These are phyloP conservation scores for Pseudogymnoascus sp. DNA, from an alignment of 2,329 filamentous ascomycete species.

Conservation along the genomic window DNA sequence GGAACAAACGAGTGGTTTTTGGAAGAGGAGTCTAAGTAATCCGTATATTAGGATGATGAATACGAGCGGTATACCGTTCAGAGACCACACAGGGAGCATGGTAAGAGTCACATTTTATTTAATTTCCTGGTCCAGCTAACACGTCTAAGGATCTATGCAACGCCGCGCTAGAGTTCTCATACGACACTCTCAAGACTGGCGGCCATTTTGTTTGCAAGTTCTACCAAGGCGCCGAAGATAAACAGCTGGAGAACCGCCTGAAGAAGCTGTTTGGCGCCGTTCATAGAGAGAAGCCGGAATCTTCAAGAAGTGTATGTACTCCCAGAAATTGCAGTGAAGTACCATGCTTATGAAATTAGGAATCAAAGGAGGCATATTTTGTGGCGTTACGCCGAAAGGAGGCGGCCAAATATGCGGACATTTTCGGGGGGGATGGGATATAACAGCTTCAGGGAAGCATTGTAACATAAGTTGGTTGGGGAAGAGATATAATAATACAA, in stretches of 20 bases:
- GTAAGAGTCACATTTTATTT: neutral
- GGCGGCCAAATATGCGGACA: conserved; percentile 28
- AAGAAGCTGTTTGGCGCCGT: conserved; percentile 73
- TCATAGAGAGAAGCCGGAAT: conserved; percentile 80
- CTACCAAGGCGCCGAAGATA: conserved; percentile 86
- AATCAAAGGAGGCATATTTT: conserved; percentile 80
- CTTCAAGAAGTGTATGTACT: conserved; percentile 67
- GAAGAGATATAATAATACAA: neutral
- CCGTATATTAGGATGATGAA: conserved; percentile 99
- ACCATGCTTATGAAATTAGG: conserved; percentile 38
- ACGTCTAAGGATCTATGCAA: conserved; percentile 69
- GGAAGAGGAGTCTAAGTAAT: conserved; percentile 86
- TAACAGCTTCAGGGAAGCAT: neutral
- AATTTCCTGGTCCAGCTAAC: neutral
- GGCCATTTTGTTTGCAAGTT: conserved; percentile 97
- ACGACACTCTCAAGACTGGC: conserved; percentile 69
- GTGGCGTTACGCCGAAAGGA: conserved; percentile 65
- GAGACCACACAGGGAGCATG: conserved; percentile 91
- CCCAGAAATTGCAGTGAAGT: neutral
- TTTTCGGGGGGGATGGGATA: neutral
- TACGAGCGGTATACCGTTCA: conserved; percentile 78
- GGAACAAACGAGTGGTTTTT: conserved; percentile 69
- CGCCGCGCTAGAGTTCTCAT: conserved; percentile 76
- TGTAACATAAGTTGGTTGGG: neutral
- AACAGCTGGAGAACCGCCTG: conserved; percentile 63